Base-by-base conservation (phyloP, 805 yeast genomes). In the Spathaspora passalidarum region DNA sequence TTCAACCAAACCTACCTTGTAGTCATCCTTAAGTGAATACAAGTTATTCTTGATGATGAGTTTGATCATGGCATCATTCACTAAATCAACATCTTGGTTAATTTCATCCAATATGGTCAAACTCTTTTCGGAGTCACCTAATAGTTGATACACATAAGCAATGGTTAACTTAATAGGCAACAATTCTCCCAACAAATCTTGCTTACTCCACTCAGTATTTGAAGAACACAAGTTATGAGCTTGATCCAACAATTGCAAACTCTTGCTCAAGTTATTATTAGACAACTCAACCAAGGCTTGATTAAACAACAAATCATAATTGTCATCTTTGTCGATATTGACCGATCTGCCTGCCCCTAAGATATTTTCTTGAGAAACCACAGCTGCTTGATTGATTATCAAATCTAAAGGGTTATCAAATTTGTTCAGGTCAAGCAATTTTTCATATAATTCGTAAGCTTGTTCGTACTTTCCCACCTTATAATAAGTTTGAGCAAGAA, bases 321-420 rank as follows among this genome's bases (percentile, higher is more conserved):
- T 54, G n/a, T 45, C 45, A 14, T 48, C 50, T 5, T 29, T 39
- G 3, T 50, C 44, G 14, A 29, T 13, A 4, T 10, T 17, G 17
- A 10, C n/a, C 14, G 10, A 13, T 29, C 6, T 29, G 25, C 25
- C 25, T n/a, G n/a, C n/a, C n/a, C n/a, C n/a, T n/a, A n/a, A n/a
- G 38, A 54, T 48, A 34, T 61, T 62, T 18, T 63, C 59, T 57
- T 80, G 86, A 9, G 87, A 79, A 19, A 79, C 63, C n/a, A 81
- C 73, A 2, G 91, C 89, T 48, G 84, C 73, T 61, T 84, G 86
- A 58, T 86, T 86, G 38, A 82, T 83, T 22, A 69, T 56, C 45
- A 83, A 58, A 60, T 84, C 91, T 32, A 70, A 55, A 18, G 54
- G 55, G 52, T 76, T 84, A 44, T 75, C 78, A 37, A 64, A 66